Percentiles rank a stretch among this genome's conserved stretches.
phyloP scores from a whole-genome alignment of 2,329 filamentous ascomycete genomes.

The Calonectria multiphialidica region DNA sequence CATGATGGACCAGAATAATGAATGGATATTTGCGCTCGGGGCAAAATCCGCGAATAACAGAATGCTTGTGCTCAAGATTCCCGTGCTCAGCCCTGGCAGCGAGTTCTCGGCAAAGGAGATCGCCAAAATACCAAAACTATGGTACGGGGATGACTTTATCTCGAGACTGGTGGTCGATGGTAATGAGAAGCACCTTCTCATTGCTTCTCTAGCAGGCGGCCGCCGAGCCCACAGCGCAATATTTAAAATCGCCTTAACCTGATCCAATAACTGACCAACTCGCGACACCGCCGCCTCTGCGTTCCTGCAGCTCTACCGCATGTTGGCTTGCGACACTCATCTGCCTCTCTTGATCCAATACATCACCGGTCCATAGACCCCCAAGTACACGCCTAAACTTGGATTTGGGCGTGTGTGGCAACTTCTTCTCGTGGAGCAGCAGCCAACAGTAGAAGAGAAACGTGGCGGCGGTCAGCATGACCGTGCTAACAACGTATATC shows the following conservation, averaged over 20 bases:
- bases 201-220: background rate
- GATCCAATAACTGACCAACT: background rate
- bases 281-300: background rate
- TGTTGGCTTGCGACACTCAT: background rate
- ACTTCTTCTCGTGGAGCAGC: background rate
- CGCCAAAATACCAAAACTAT: background rate
- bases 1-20: background rate
- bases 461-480: background rate
- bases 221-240: background rate
- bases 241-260: background rate
- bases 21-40: background rate
- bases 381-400: background rate
- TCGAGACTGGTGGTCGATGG: background rate
- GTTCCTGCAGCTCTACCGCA: background rate
- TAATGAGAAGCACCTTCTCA: background rate
- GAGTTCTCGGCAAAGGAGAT: background rate
- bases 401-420: background rate
- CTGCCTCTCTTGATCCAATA: background rate
- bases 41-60: background rate
- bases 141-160: background rate
- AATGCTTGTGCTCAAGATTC: background rate
- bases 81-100: background rate
- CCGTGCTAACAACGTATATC: slow-evolving; percentile 4
- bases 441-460: slow-evolving; percentile 1
- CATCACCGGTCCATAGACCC: background rate